These are phyloP conservation scores for Epichloe hybrida DNA, from an alignment of 2,329 filamentous ascomycete genomes.

Conservation along the genomic window DNA sequence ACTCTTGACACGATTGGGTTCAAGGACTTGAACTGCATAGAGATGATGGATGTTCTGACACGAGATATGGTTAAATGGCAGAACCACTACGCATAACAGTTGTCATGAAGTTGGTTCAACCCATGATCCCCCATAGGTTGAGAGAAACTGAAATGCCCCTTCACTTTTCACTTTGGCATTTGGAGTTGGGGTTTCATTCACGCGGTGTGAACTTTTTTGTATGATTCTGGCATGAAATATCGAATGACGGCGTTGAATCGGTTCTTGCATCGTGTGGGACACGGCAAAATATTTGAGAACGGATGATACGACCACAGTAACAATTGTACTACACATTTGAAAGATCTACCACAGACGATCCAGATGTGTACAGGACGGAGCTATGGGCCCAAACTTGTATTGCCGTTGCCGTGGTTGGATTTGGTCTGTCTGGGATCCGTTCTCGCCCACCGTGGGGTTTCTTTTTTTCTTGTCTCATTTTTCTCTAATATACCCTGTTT, in stretches of 20 bases:
- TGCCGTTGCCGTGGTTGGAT: not conserved
- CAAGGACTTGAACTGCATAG: slow-evolving; percentile 60
- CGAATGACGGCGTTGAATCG: slow-evolving; percentile 6
- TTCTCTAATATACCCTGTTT: slow-evolving; percentile 9
- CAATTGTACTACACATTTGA: not conserved
- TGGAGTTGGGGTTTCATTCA: not conserved
- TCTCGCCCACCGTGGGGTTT: not conserved
- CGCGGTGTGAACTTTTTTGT: not conserved
- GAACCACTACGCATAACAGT: slow-evolving; percentile 43
- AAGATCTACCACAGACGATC: not conserved
- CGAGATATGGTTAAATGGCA: slow-evolving; percentile 77
- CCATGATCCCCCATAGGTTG: not conserved
- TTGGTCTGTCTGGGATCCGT: not conserved
- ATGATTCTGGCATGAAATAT: slow-evolving; percentile 3
- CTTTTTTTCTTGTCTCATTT: not conserved
- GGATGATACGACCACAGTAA: not conserved
- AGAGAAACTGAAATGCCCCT: not conserved
- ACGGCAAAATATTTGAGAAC: not conserved
- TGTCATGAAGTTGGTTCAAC: not conserved
- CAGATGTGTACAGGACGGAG: not conserved
- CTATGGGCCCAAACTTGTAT: not conserved
- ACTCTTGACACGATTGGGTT: slow-evolving; percentile 40
- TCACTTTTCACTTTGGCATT: not conserved
- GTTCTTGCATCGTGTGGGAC: slow-evolving; percentile 4
- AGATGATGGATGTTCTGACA: slow-evolving; percentile 85